phyloP scores from a whole-genome alignment of 140 eudicot species.

The Erigeron philadelphicus region DNA sequence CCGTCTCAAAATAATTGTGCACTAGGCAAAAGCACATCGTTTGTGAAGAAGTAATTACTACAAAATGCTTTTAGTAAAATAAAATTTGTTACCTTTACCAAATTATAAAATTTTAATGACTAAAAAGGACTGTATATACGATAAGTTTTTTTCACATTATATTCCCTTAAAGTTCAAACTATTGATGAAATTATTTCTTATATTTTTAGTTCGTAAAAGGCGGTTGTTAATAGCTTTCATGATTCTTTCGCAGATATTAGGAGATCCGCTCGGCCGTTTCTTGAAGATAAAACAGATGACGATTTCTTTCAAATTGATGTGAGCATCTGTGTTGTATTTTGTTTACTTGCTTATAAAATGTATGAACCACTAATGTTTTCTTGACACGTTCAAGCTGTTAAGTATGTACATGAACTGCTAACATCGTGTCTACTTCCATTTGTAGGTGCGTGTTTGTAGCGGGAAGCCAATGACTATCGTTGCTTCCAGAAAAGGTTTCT shows the following conservation, averaged over 20 bases:
- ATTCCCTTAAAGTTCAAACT: too few species aligned
- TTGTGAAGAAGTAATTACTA: too few species aligned
- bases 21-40: too few species aligned
- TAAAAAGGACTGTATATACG: too few species aligned
- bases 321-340: constrained; percentile 31
- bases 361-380: constrained; percentile 5
- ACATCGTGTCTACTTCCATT: constrained; percentile 12
- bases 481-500: constrained; percentile 71
- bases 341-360: constrained; percentile 20
- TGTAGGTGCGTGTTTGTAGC: constrained; percentile 71
- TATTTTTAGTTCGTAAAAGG: neutral
- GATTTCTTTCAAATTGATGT: constrained; percentile 92
- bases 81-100: too few species aligned
- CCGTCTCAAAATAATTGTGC: too few species aligned
- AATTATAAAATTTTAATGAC: too few species aligned
- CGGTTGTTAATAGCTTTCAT: neutral
- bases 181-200: too few species aligned
- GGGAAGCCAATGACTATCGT: constrained; percentile 87
- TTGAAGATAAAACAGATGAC: constrained; percentile 82
- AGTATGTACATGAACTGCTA: neutral
- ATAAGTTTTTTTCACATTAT: too few species aligned
- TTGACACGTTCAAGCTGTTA: constrained; percentile 15
- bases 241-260: constrained; percentile 66
- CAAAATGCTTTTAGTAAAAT: too few species aligned
- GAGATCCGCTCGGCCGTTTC: constrained; percentile 83